Evolutionary conservation across 2,329 filamentous ascomycete genomes (phyloP).

Genomic region (Claviceps quebecensis): DNA sequence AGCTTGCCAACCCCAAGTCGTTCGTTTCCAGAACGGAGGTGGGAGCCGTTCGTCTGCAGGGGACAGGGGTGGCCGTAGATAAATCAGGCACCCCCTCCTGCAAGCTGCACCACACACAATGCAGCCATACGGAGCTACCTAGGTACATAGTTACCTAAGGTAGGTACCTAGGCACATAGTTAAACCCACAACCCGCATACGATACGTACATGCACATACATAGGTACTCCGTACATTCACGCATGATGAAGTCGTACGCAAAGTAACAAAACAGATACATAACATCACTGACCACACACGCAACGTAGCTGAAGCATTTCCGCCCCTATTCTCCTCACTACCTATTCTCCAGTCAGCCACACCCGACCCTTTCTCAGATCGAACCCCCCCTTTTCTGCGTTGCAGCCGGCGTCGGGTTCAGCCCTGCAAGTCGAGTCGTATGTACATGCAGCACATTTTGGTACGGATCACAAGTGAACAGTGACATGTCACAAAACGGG

Average conservation of each 20-base stretch:
- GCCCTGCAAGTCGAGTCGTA: not conserved
- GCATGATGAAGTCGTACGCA: too few relatives aligned
- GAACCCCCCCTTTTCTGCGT: not conserved
- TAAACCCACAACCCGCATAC: too few relatives aligned
- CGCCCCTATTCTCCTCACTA: too few relatives aligned
- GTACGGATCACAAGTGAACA: too few relatives aligned
- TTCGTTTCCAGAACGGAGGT: not conserved
- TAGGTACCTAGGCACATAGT: too few relatives aligned
- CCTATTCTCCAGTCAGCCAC: not conserved
- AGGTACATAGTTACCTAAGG: too few relatives aligned
- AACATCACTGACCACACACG: not conserved
- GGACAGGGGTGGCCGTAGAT: too few relatives aligned
- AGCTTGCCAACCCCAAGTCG: not conserved
- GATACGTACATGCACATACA: too few relatives aligned
- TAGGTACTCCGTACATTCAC: too few relatives aligned
- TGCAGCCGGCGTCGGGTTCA: not conserved
- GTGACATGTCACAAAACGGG: not conserved
- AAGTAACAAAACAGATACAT: not conserved
- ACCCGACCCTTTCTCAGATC: not conserved
- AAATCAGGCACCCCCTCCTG: too few relatives aligned
- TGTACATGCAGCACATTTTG: not conserved
- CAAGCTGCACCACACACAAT: not conserved
- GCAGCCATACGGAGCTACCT: too few relatives aligned
- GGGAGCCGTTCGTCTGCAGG: too few relatives aligned
- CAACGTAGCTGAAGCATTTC: not conserved